Base-by-base conservation (phyloP, 345 rosid species). In the Leavenworthia alabamica region DNA sequence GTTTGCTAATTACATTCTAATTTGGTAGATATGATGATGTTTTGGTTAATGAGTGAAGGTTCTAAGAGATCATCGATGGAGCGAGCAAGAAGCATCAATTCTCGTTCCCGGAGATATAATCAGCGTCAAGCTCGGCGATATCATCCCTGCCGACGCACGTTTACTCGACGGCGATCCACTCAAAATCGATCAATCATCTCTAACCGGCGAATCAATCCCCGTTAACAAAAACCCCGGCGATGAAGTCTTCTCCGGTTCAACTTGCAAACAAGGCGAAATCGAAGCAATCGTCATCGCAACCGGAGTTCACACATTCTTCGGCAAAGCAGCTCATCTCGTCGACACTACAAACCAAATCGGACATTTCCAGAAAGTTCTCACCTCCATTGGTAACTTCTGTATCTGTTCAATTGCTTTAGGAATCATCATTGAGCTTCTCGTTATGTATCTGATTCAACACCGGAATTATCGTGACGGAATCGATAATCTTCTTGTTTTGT, bases 281-380 rank as follows among this genome's bases (percentile, higher is more conserved):
- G 95, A 90, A 64, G 91, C 97, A 0, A 82, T 90, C 28, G 96
- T 90, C 17, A 84, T 90, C 50, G 97, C 97, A 37, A 90, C 96
- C 1, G 90, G 97, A 39, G 96, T 90, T 29, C 96, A 88, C 75
- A 88, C 97, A 19, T 90, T 90, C 77, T 90, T 90, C 8, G 97
- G 97, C 22, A 90, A 90, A 73, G 96, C 96, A 51, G 97, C 95
- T n/a, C 97, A 90, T 75, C 83, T 90, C 26, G 97, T 90, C 31
- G 96, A 88, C 66, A 86, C 75, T 78, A 79, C 91, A 62, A 90
- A 84, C 73, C 96, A 90, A 80, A 80, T 84, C 40, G 97, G 96
- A 1, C 96, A 90, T 76, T 90, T 90, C 77, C 97, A 90, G 73
- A 75, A 74, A 73, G 92, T 88, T 24, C 81, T 88, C 29, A 86